Conservation (phyloP, 140 eudicot genomes). For the Bidens hawaiensis region DNA sequence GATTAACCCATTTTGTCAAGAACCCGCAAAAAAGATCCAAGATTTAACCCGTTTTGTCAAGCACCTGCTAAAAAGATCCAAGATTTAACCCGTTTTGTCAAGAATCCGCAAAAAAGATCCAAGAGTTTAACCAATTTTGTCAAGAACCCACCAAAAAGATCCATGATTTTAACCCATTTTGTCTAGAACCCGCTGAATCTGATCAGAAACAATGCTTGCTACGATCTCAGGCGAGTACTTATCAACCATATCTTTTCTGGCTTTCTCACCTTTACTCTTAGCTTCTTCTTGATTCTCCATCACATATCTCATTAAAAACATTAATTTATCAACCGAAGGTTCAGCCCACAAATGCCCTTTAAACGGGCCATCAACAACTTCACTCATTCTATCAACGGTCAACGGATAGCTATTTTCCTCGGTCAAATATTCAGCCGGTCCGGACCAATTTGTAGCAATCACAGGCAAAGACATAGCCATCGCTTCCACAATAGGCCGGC, state of each 20-base stretch:
- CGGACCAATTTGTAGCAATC: slow-evolving; percentile 82
- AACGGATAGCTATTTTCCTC: slow-evolving; percentile 63
- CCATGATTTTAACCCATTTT: slow-evolving; percentile 7
- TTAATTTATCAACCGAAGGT: slow-evolving; percentile 55
- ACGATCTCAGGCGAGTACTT: slow-evolving; percentile 62
- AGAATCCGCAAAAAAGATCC: too few relatives aligned
- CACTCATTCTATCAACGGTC: slow-evolving; percentile 61
- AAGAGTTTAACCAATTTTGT: too few relatives aligned
- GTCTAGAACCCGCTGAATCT: slow-evolving; percentile 43
- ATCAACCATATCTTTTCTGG: slow-evolving; percentile 61
- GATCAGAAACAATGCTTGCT: slow-evolving; percentile 45
- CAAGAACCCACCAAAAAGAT: too few relatives aligned
- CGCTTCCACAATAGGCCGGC: slow-evolving; percentile 81
- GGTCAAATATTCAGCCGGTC: slow-evolving; percentile 74
- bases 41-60: too few relatives aligned
- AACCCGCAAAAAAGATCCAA: too few relatives aligned
- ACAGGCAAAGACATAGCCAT: slow-evolving; percentile 87
- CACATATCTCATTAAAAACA: slow-evolving; percentile 61
- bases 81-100: too few relatives aligned
- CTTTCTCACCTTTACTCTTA: slow-evolving; percentile 51
- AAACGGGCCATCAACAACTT: slow-evolving; percentile 68
- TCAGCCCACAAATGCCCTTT: slow-evolving; percentile 87
- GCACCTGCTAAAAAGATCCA: too few relatives aligned
- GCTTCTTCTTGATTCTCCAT: slow-evolving; percentile 63
- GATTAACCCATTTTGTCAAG: too few relatives aligned